Base-by-base conservation (phyloP, 345 rosid genomes). In the Eucalyptus guilfoylei region DNA sequence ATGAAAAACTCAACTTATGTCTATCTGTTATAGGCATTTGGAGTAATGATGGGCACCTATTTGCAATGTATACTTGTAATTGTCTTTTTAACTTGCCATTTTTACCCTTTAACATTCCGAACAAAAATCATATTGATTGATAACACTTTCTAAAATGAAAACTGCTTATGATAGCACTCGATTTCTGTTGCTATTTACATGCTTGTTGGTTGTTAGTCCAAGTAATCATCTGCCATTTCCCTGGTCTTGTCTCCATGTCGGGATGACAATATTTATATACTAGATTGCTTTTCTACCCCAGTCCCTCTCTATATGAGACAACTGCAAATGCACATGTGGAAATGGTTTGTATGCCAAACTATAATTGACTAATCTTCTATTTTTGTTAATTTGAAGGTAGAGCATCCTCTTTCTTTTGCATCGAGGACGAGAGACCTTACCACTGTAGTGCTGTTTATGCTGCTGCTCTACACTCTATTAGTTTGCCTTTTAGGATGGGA, bases 401-500 rank as follows among this genome's bases (percentile, higher is more conserved):
- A 96, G 97, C 95, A 87, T 94, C 95, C 23, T 80, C 81, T 47
- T 93, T 86, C 89, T 97, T 97, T 83, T 88, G 87, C 52, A 88
- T 97, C 4, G 62, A 95, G 83, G 97, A 96, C 88, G 96, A 95
- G 93, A 97, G 94, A 91, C 94, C 96, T 90, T 97, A 97, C 90
- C 96, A 93, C 88, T 90, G 94, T 88, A 95, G 99, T 90, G 97
- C 98, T 87, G 93, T 97, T 72, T 98, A 95, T 55, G 99, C 99
- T 24, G 94, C 99, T 62, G 98, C 98, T 45, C 87, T 97, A 72
- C 96, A 98, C 94, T 94, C 98, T 52, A 88, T 92, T 50, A 94
- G 94, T 88, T 93, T 98, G 85, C 96, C 99, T 81, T 96, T 95
- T 92, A 87, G 95, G 64, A 95, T 95, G 97, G 96, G 92, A 85